A percentile compares a stretch with the other conserved stretches of the same genome.
Evolutionary conservation across 441 rosid genomes (phyloP).

Genomic region (Raphanus hybrid): DNA sequence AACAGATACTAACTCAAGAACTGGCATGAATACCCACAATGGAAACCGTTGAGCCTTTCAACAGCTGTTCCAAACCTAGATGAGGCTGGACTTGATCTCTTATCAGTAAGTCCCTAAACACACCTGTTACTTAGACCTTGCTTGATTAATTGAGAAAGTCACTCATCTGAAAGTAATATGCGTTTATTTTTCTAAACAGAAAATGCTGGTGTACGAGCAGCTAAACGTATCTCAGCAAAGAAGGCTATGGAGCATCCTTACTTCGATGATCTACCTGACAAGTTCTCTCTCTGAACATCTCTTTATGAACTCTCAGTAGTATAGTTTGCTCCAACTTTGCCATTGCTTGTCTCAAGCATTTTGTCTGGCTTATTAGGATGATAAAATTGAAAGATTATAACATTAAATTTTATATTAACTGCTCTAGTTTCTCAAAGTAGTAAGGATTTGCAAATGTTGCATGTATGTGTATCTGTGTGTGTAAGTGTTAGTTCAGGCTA

Average conservation of each 20-base stretch:
- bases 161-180: no score
- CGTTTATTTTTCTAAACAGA: no score
- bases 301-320: slow-evolving; percentile 11
- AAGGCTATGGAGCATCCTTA: slow-evolving; percentile 97
- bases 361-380: slow-evolving; percentile 18
- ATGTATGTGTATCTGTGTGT: neutral
- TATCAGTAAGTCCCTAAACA: no score
- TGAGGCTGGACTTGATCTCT: no score
- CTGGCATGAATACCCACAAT: no score
- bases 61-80: no score
- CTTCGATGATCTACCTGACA: slow-evolving; percentile 73
- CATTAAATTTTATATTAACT: neutral
- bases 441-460: neutral
- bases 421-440: neutral
- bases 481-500: slow-evolving; percentile 35
- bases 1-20: no score
- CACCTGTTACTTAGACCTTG: no score
- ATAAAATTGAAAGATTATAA: neutral
- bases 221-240: slow-evolving; percentile 92
- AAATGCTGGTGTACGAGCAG: slow-evolving; percentile 89
- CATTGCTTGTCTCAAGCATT: slow-evolving; percentile 47
- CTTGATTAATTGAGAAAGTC: no score
- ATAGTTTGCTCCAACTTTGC: slow-evolving; percentile 18
- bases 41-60: no score
- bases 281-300: slow-evolving; percentile 55